Conservation (phyloP, 1,139 yeast genomes). For the Kluyveromyces sp. region DNA sequence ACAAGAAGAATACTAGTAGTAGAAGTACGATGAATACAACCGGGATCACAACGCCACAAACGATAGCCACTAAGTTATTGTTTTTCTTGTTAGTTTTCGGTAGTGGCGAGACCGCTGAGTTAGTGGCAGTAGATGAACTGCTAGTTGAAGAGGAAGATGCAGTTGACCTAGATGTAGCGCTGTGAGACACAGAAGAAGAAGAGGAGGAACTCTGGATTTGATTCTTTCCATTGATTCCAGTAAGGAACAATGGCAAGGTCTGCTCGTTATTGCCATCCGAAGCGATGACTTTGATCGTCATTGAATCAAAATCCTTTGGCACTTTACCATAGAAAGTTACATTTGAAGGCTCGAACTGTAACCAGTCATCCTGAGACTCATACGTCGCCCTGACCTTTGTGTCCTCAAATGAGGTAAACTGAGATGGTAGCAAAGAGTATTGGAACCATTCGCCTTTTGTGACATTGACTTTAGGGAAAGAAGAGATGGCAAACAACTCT, state of each 20-base stretch:
- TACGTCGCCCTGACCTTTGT: conserved; percentile 46
- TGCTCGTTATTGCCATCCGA: conserved; percentile 36
- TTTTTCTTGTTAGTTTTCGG: conserved; percentile 25
- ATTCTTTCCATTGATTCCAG: conserved; percentile 41
- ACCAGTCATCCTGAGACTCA: conserved; percentile 49
- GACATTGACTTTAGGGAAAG: conserved; percentile 56
- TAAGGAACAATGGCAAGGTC: conserved; percentile 44
- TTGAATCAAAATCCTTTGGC: conserved; percentile 50
- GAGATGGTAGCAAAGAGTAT: conserved; percentile 45
- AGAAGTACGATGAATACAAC: conserved; percentile 43
- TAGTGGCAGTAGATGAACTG: conserved; percentile 28
- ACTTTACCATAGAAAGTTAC: conserved; percentile 62
- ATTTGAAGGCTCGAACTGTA: conserved; percentile 51
- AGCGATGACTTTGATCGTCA: conserved; percentile 51
- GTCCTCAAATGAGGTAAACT: conserved; percentile 46
- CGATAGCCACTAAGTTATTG: conserved; percentile 59
- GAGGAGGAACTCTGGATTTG: conserved; percentile 7
- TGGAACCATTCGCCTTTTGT: conserved; percentile 54
- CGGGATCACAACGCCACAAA: conserved; percentile 84
- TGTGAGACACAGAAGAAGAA: conserved; percentile 15
- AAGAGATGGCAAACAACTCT: conserved; percentile 44
- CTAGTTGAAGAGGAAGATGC: conserved; percentile 27
- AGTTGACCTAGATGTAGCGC: conserved; percentile 26
- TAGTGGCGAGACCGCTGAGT: conserved; percentile 21
- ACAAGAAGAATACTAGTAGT: conserved; percentile 48